Percentiles rank a stretch among this genome's conserved stretches.
These are phyloP conservation scores for Magnolia kwangsiensis DNA, from an alignment of 164 flowering plant genomes.

Conservation along the genomic window DNA sequence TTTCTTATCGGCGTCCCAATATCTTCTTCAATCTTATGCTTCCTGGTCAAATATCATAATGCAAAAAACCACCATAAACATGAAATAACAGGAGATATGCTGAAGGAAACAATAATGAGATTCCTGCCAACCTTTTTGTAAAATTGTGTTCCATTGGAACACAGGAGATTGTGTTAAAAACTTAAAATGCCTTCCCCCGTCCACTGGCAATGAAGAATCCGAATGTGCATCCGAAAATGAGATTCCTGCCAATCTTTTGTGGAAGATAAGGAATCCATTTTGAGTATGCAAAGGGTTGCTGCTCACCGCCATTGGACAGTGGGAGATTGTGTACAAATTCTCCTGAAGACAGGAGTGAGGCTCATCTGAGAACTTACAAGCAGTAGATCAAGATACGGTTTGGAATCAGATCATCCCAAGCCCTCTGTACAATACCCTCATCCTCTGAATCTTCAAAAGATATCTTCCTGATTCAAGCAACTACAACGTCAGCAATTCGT, in stretches of 20 bases:
- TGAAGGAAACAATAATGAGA: background rate
- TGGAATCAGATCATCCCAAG: constrained; percentile 72
- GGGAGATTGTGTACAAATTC: background rate
- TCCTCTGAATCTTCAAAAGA: constrained; percentile 37
- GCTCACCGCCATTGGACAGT: background rate
- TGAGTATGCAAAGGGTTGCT: background rate
- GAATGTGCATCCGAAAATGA: no score
- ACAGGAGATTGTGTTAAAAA: background rate
- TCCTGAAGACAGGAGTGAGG: background rate
- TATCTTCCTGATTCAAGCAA: constrained; percentile 43
- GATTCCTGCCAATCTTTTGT: no score
- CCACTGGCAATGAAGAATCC: no score
- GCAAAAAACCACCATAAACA: no score
- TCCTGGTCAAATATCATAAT: constrained; percentile 28
- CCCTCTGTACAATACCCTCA: constrained; percentile 43
- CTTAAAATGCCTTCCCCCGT: background rate
- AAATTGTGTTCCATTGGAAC: background rate
- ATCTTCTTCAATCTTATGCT: constrained; percentile 45
- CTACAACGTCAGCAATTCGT: background rate
- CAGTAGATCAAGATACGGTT: constrained; percentile 77
- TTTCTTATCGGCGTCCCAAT: constrained; percentile 55
- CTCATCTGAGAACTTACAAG: constrained; percentile 41
- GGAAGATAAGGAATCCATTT: background rate
- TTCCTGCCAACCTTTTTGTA: background rate
- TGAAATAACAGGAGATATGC: background rate